Conservation (phyloP, 2,329 filamentous ascomycete genomes). For the Neonectria neomacrospora region DNA sequence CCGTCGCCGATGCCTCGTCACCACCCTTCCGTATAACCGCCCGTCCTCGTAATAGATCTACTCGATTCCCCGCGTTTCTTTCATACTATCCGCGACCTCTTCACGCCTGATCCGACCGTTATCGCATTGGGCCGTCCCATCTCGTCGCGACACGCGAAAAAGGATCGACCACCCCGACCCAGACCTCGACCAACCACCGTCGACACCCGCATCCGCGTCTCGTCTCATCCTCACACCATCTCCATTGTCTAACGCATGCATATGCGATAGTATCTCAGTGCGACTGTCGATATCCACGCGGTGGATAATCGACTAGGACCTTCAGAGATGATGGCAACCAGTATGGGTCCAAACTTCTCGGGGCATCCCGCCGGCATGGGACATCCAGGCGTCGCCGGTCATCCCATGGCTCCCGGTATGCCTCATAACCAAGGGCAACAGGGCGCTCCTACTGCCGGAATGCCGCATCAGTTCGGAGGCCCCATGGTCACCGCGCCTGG, state of each 20-base stretch:
- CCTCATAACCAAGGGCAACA: constrained; percentile 76
- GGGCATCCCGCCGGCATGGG: constrained; percentile 78
- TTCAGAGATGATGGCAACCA: constrained; percentile 73
- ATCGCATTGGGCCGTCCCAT: constrained; percentile 38
- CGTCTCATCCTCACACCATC: constrained; percentile 21
- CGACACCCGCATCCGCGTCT: constrained; percentile 34
- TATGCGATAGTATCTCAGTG: constrained; percentile 59
- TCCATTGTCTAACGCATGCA: constrained; percentile 49
- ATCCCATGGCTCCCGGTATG: constrained; percentile 72
- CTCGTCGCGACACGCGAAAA: constrained; percentile 47
- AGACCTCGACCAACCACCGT: constrained; percentile 33
- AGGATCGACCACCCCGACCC: constrained; percentile 31
- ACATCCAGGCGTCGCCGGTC: constrained; percentile 75
- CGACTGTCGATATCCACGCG: constrained; percentile 67
- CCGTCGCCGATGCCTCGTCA: constrained; percentile 45
- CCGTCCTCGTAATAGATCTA: constrained; percentile 33
- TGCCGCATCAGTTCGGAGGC: constrained; percentile 73
- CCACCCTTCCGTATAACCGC: constrained; percentile 30
- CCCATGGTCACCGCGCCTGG: constrained; percentile 80
- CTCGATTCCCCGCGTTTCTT: constrained; percentile 26
- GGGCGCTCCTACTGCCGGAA: constrained; percentile 71
- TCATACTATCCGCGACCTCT: constrained; percentile 19
- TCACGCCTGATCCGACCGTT: constrained; percentile 31
- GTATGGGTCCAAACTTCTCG: constrained; percentile 70
- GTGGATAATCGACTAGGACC: constrained; percentile 64